Evolutionary conservation across 2,329 filamentous ascomycete genomes (phyloP), one percentile per base, ranked within the genome.

Genomic region (Penicillium sp.): DNA sequence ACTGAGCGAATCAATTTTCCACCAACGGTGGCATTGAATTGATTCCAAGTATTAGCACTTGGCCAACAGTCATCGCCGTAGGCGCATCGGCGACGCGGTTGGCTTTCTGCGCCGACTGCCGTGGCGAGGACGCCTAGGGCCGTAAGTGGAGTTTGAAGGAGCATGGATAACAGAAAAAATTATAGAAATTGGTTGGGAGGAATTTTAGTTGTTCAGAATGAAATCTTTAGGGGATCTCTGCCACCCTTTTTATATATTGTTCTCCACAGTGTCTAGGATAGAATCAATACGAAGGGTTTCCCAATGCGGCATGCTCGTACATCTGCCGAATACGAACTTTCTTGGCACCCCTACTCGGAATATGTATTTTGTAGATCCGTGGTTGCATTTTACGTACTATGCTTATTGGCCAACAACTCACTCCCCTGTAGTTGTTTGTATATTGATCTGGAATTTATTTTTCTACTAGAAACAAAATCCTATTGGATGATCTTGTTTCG

Each of bases 1-100:
- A 36, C 15, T 4, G 43, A 37, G n/a, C 43, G 43, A 36, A 46
- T 46, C 21, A 46, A 17, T 17, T n/a, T 40, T 15, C 36, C 36
- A 17, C 21, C 21, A 9, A 40, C 13, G 3, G 36, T 40, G 13
- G 20, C 36, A 12, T 40, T 40, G n/a, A 40, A 40, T 10, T 17
- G 12, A n/a, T 26, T 40, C 36, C 36, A 40, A 21, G 18, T 40
- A 7, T 27, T 13, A 17, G n/a, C 7, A 26, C 23, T 26, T 15
- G 36, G 36, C 36, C 36, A 40, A 13, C 36, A 40, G 2, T 40
- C 36, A 24, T 40, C 36, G 13, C 36, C 36, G 21, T 15, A 24
- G 10, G 36, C 36, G n/a, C 36, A 40, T 27, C 36, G 9, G 3
- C 7, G 36, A 15, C 36, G 36, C 15, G 2, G 10, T n/a, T 40